Evolutionary conservation across 2,329 filamentous ascomycete genomes (phyloP), one percentile per base, ranked within the genome.

Genomic region (Tolypocladium ovalisporum): DNA sequence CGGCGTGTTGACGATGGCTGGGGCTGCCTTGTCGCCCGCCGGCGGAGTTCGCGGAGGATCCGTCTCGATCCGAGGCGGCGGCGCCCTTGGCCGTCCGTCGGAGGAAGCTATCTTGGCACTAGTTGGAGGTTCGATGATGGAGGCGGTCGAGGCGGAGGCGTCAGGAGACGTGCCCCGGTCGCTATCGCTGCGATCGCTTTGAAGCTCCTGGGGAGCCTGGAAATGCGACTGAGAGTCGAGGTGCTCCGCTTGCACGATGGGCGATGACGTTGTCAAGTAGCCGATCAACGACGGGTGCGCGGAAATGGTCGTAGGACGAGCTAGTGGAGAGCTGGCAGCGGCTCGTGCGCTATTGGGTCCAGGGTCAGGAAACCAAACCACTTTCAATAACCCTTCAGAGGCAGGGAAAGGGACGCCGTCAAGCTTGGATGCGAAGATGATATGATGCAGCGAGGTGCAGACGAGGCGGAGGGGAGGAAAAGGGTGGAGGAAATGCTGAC

Each of bases 171-270:
- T 9, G 2, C n/a, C 29, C 27, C 24, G 44, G 32, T 62, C 81
- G 65, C 94, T 90, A 15, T 86, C 87, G 66, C 86, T 87, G 60
- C 93, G 76, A 66, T 85, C 89, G 66, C 84, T 82, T 55, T 81
- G 84, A 13, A 88, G 87, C 12, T 71, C 74, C 62, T 66, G 67
- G 53, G 74, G 76, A 57, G 70, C 73, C 63, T 70, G 76, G 59
- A 61, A 57, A 42, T 62, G 60, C 37, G 60, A 56, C 42, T 62
- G 61, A 27, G 66, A 59, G 44, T 67, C 63, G 37, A 79, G 66
- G 62, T 80, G 79, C 29, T 75, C 76, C 54, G 81, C 79, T 65
- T 86, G 84, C 54, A 88, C 79, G 58, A 87, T 71, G 36, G 87
- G 83, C 27, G 86, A 88, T 35, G 86, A 87, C 37, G 84, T 83